Percentiles rank a stretch among this genome's conserved stretches.
These are phyloP conservation scores for Zygoascus flipseniorum DNA, from an alignment of 805 yeast genomes.

Conservation along the genomic window DNA sequence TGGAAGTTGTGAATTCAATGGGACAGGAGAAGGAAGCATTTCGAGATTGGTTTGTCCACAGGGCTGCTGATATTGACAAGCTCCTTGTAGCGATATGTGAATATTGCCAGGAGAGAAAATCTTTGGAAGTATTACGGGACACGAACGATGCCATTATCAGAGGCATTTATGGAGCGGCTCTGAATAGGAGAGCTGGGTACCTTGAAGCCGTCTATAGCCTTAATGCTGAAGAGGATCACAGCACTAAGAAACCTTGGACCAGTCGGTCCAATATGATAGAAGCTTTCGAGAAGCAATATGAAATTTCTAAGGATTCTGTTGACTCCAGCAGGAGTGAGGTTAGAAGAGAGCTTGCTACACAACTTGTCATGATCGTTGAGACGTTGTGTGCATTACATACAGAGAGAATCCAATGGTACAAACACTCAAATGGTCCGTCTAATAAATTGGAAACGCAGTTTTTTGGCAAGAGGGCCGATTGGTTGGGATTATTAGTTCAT, in stretches of 20 bases:
- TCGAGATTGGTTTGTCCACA: slow-evolving; percentile 15
- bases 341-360: slow-evolving; percentile 13
- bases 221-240: slow-evolving; percentile 2
- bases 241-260: slow-evolving; percentile 23
- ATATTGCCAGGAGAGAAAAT: not conserved
- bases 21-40: slow-evolving; percentile 8
- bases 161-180: slow-evolving; percentile 14
- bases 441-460: slow-evolving; percentile 15
- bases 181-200: slow-evolving; percentile 10
- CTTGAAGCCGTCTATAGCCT: slow-evolving; percentile 13
- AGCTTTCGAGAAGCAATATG: slow-evolving; percentile 19
- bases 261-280: slow-evolving; percentile 16
- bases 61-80: slow-evolving; percentile 6
- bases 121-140: slow-evolving; percentile 8
- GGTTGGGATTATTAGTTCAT: slow-evolving; percentile 54
- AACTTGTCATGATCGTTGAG: slow-evolving; percentile 33
- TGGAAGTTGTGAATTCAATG: slow-evolving; percentile 9
- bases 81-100: slow-evolving; percentile 3
- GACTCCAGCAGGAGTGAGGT: slow-evolving; percentile 5
- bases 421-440: slow-evolving; percentile 5
- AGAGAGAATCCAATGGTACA: slow-evolving; percentile 14
- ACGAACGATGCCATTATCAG: slow-evolving; percentile 11
- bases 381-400: slow-evolving; percentile 32
- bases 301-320: slow-evolving; percentile 11
- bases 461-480: slow-evolving; percentile 32